Percentiles rank a stretch among this genome's conserved stretches.
Evolutionary conservation across 495 filamentous ascomycete species (phyloP).

Genomic region (Trichoderma erinaceum): DNA sequence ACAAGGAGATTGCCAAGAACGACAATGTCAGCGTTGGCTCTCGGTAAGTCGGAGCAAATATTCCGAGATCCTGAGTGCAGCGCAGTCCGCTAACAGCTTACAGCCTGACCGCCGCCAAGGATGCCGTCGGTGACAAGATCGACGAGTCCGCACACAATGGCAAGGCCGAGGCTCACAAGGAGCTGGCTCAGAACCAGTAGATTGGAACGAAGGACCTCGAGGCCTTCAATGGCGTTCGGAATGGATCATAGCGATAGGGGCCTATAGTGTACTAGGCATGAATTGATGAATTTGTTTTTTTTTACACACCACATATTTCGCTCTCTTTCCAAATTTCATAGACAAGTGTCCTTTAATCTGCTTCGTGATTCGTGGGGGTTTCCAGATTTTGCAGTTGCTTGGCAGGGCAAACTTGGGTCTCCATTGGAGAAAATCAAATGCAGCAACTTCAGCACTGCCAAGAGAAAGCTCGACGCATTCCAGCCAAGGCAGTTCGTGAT

Average conservation of each 20-base stretch:
- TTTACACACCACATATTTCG: neutral
- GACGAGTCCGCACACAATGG: slow-evolving; percentile 43
- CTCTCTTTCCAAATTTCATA: neutral
- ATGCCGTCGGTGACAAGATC: slow-evolving; percentile 44
- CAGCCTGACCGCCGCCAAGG: slow-evolving; percentile 43
- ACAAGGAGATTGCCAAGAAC: slow-evolving; percentile 61
- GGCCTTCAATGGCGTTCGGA: slow-evolving; percentile 1
- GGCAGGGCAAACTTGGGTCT: too few species aligned
- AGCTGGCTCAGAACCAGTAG: slow-evolving; percentile 36
- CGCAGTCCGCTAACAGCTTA: neutral
- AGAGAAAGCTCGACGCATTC: too few species aligned
- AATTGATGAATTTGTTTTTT: slow-evolving; percentile 3
- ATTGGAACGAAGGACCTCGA: neutral
- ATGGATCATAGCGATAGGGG: neutral
- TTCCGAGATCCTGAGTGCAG: too few species aligned
- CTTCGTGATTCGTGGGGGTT: neutral
- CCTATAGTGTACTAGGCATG: neutral
- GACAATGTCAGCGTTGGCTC: slow-evolving; percentile 40
- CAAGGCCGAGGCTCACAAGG: slow-evolving; percentile 43
- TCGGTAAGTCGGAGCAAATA: slow-evolving; percentile 36
- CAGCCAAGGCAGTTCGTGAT: neutral
- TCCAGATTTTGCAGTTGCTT: too few species aligned
- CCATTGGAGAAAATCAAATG: too few species aligned
- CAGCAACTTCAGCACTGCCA: too few species aligned
- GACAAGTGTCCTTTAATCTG: neutral